Evolutionary conservation across 352 stramenopile species (phyloP).

Genomic region (Lagenidium sp.): DNA sequence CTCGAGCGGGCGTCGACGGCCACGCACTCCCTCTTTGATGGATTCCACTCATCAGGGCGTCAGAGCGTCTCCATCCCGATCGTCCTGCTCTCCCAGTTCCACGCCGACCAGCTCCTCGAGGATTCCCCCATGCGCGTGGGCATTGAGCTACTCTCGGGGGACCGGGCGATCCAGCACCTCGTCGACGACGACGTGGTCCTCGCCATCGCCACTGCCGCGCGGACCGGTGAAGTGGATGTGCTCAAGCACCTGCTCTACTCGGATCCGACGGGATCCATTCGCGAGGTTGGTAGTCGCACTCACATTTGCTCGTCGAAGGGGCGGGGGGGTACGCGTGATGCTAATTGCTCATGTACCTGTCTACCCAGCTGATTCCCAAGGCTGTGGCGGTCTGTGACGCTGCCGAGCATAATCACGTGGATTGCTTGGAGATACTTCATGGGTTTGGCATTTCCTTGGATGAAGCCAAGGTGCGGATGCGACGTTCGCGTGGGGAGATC

Average conservation of each 20-base stretch:
- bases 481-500: too few species aligned
- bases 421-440: slow-evolving; percentile 77
- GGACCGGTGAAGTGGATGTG: slow-evolving; percentile 63
- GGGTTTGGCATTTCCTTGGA: slow-evolving; percentile 72
- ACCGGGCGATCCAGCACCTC: slow-evolving; percentile 58
- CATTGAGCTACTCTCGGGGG: slow-evolving; percentile 63
- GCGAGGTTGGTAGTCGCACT: slow-evolving; percentile 28
- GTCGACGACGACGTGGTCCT: slow-evolving; percentile 68
- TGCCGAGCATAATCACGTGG: slow-evolving; percentile 71
- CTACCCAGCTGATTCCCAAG: slow-evolving; percentile 54
- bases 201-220: slow-evolving; percentile 54
- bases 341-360: slow-evolving; percentile 3
- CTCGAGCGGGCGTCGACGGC: slow-evolving; percentile 53
- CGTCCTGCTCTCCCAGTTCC: slow-evolving; percentile 66
- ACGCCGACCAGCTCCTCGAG: slow-evolving; percentile 57
- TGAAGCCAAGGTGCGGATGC: slow-evolving; percentile 76
- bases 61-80: slow-evolving; percentile 70
- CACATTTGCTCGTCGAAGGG: background rate
- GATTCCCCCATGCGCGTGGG: slow-evolving; percentile 44
- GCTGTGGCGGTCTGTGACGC: slow-evolving; percentile 74
- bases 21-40: slow-evolving; percentile 76
- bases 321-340: too few species aligned
- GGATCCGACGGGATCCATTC: slow-evolving; percentile 45
- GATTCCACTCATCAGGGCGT: slow-evolving; percentile 78
- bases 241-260: slow-evolving; percentile 66